Conservation (phyloP, 805 yeast species). For the Candida succiphila region DNA sequence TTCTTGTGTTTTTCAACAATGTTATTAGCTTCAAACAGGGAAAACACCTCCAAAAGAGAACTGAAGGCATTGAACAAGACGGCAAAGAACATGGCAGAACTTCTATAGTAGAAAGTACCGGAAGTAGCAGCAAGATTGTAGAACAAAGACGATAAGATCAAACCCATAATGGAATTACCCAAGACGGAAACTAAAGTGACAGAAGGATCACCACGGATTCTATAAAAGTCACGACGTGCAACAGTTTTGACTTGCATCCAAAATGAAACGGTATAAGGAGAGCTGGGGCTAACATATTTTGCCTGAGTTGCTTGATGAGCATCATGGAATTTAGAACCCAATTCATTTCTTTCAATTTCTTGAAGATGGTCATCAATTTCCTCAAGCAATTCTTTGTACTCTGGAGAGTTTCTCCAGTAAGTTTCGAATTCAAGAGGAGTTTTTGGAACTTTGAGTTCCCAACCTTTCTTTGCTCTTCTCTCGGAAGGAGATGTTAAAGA, state of each 20-base stretch:
- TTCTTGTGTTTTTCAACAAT: conserved; percentile 50
- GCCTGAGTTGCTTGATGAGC: conserved; percentile 37
- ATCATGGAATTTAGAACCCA: background rate
- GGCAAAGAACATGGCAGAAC: conserved; percentile 61
- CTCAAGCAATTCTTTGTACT: conserved; percentile 19
- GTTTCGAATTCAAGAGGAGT: conserved; percentile 31
- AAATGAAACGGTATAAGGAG: conserved; percentile 47
- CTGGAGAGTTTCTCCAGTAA: conserved; percentile 27
- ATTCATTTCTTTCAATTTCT: background rate
- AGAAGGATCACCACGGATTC: conserved; percentile 41
- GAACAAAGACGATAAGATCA: conserved; percentile 48
- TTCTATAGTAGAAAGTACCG: conserved; percentile 40
- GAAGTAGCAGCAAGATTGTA: conserved; percentile 36
- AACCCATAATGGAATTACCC: conserved; percentile 42
- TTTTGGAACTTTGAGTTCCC: conserved; percentile 27
- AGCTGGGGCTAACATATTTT: conserved; percentile 30
- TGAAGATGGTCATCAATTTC: conserved; percentile 24
- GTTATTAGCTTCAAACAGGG: conserved; percentile 44
- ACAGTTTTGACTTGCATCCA: conserved; percentile 40
- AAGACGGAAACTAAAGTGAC: conserved; percentile 30
- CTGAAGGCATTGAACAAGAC: conserved; percentile 53
- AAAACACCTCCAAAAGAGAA: conserved; percentile 46
- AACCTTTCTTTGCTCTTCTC: conserved; percentile 22
- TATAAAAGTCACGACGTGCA: conserved; percentile 34
- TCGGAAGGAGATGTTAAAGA: conserved; percentile 24